These are phyloP conservation scores for Baorangia bicolor DNA, from an alignment of 768 basidiomycete species.

Conservation along the genomic window DNA sequence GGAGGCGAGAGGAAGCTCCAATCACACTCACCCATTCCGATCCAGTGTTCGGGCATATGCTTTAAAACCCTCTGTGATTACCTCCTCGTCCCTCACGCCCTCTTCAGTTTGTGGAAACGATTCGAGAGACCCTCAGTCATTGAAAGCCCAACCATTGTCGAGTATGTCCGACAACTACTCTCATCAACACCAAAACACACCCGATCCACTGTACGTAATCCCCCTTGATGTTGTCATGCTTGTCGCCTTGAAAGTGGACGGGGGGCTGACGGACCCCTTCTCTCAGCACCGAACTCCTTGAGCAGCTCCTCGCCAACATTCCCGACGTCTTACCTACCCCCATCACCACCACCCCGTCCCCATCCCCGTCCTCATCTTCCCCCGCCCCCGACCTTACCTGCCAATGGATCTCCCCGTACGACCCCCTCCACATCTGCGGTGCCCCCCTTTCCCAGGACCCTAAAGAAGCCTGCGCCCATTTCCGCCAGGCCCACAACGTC, in stretches of 20 bases:
- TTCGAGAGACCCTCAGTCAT: background rate
- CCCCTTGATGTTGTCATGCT: background rate
- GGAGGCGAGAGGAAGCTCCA: background rate
- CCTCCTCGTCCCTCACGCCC: background rate
- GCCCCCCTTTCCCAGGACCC: constrained; percentile 1
- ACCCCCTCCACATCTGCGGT: background rate
- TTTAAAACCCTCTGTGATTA: constrained; percentile 6
- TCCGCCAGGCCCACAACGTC: constrained; percentile 12
- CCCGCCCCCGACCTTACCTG: background rate
- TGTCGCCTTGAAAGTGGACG: background rate
- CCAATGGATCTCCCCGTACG: constrained; percentile 6
- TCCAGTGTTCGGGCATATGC: background rate
- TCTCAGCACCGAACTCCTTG: constrained; percentile 14
- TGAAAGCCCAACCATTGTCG: background rate
- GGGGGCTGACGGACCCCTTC: background rate
- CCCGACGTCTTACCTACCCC: background rate
- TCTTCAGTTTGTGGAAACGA: background rate
- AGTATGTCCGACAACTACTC: constrained; percentile 1
- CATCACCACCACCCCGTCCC: background rate
- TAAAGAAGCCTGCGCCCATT: constrained; percentile 5
- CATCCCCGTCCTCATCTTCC: background rate
- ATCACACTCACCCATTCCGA: background rate
- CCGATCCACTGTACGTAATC: constrained; percentile 13
- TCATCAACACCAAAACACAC: background rate
- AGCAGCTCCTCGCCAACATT: constrained; percentile 8